Evolutionary conservation across 1,284 basidiomycete species (phyloP), one percentile per base, ranked within the genome.

Genomic region (Meira nashicola): DNA sequence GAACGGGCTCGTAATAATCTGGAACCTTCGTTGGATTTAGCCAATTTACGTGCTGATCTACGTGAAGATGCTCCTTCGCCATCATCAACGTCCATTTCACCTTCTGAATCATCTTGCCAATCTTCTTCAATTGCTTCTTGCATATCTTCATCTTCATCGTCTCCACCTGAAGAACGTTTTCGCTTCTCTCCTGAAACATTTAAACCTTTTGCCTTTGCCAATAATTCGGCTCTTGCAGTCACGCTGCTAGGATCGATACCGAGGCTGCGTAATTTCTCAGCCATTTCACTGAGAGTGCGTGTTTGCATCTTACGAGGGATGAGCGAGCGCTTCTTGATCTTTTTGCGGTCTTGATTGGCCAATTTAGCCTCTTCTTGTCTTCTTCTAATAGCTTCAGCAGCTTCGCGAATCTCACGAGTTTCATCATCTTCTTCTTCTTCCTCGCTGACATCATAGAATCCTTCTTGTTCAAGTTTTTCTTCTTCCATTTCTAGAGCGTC

Each of bases 401-500:
- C 87, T 75, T 90, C 88, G 21, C 87, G 86, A 70, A 84, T 82
- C 62, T 83, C 83, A 78, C 95, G 92, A 78, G 94, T 92, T 60
- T 95, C 93, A 12, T 91, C 93, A 79, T 92, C 89, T 73, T 89
- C 68, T 72, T 90, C 89, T 76, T 90, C 82, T 62, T 82, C 89
- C 33, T 76, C 77, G 57, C 90, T 90, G 62, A 83, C 86, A 49
- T 90, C 90, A 80, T 98, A 99, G 83, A 92, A 97, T 5, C 94
- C 95, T 76, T 97, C 90, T 1, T 87, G 88, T 78, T 92, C 85
- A 28, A 99, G 84, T 73, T 85, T 86, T 81, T 96, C 94, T 80
- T 99, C 94, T 79, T 99, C 94, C 40, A 89, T 86, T 82, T 99
- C 95, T 56, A 99, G 86, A 10, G 92, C 94, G 77, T 97, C 94